phyloP scores from a whole-genome alignment of 148 eudicot genomes.

The Gaultheria prostrata region DNA sequence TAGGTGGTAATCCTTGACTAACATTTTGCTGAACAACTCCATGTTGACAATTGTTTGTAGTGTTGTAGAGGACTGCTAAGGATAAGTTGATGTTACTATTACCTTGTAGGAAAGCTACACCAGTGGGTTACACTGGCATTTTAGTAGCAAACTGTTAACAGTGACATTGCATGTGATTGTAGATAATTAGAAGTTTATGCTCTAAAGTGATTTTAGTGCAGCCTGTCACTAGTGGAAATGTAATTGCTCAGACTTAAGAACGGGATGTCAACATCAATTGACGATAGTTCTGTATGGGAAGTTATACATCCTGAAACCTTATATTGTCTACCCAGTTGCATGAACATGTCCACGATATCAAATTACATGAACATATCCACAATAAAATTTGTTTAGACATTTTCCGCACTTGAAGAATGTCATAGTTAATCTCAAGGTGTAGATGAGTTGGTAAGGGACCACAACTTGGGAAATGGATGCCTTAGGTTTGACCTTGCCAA shows the following conservation, averaged over 20 bases:
- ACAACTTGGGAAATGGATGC: neutral
- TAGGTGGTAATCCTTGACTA: neutral
- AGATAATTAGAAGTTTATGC: neutral
- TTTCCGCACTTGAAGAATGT: neutral
- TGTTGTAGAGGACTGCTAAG: neutral
- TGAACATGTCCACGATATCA: neutral
- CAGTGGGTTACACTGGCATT: neutral
- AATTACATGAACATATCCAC: neutral
- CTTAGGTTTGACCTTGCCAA: neutral
- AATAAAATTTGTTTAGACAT: neutral
- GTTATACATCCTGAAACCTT: neutral
- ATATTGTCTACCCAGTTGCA: neutral
- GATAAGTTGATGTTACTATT: neutral
- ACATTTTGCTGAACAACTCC: neutral
- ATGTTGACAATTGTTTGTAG: neutral
- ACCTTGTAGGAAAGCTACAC: neutral
- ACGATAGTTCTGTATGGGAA: neutral
- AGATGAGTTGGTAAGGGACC: conserved; percentile 1
- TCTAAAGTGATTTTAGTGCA: neutral
- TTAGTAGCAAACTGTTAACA: neutral
- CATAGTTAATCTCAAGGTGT: neutral
- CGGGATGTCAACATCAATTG: neutral
- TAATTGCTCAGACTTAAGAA: neutral
- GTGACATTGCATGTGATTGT: neutral
- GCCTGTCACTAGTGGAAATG: neutral